Evolutionary conservation across 805 yeast species (phyloP).

Genomic region (Metschnikowia dekortorum): DNA sequence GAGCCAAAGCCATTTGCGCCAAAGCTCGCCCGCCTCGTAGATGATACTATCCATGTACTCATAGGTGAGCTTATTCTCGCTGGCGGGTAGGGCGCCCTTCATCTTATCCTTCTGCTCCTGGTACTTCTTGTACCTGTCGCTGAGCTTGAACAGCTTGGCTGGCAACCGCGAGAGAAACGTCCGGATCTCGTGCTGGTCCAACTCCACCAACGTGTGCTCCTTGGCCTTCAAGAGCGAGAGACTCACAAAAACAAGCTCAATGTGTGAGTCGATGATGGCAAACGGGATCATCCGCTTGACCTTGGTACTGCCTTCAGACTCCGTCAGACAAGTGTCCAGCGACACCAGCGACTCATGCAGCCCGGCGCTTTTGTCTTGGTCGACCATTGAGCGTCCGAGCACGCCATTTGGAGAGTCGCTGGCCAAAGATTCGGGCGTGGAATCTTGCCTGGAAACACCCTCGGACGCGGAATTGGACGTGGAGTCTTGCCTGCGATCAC

Average conservation of each 20-base stretch:
- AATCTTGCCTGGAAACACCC: too few relatives aligned
- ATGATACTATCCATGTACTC: slow-evolving; percentile 71
- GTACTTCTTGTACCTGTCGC: slow-evolving; percentile 33
- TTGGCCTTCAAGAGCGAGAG: slow-evolving; percentile 77
- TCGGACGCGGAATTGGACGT: not conserved
- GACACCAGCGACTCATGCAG: not conserved
- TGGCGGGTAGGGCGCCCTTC: slow-evolving; percentile 14
- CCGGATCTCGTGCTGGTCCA: slow-evolving; percentile 85
- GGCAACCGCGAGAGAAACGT: slow-evolving; percentile 65
- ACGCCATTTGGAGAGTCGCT: slow-evolving; percentile 29
- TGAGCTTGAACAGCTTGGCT: slow-evolving; percentile 36
- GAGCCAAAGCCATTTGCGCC: slow-evolving; percentile 75
- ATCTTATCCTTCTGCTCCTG: slow-evolving; percentile 20
- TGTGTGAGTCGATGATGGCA: slow-evolving; percentile 66
- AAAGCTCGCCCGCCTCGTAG: slow-evolving; percentile 76
- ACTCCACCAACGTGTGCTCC: slow-evolving; percentile 72
- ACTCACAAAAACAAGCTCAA: slow-evolving; percentile 69
- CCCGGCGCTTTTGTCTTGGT: not conserved
- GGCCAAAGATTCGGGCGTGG: slow-evolving; percentile 1
- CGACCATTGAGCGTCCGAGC: slow-evolving; percentile 25
- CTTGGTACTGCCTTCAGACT: slow-evolving; percentile 9
- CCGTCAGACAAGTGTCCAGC: slow-evolving; percentile 3
- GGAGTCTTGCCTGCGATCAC: too few relatives aligned
- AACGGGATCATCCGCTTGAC: slow-evolving; percentile 38
- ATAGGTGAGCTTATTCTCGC: slow-evolving; percentile 10